Conservation (phyloP, 2,329 filamentous ascomycete genomes). For the Diaporthe sp. region DNA sequence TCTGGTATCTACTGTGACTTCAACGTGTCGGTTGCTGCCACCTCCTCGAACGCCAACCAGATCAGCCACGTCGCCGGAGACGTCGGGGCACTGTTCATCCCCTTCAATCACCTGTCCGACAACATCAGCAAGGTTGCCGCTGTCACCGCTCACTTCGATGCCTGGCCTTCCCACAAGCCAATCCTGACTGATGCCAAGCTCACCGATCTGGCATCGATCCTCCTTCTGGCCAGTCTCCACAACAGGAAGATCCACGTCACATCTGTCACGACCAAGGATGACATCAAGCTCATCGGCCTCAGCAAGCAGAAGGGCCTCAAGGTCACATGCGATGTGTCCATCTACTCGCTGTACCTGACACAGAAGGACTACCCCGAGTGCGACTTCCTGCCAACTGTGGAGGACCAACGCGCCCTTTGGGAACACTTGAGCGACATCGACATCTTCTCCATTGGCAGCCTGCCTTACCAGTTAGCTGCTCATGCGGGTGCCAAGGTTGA, state of each 20-base stretch:
- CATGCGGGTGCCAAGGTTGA: conserved; percentile 65
- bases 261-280: conserved; percentile 84
- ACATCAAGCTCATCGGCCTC: conserved; percentile 81
- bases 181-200: conserved; percentile 86
- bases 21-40: conserved; percentile 83
- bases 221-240: conserved; percentile 82
- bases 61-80: conserved; percentile 79
- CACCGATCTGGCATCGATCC: conserved; percentile 83
- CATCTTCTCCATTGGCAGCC: conserved; percentile 82
- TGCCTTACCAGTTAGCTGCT: conserved; percentile 81
- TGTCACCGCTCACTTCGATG: conserved; percentile 82
- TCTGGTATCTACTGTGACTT: conserved; percentile 79
- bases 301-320: conserved; percentile 86
- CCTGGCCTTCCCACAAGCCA: conserved; percentile 83
- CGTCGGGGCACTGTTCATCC: conserved; percentile 85
- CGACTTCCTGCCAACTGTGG: conserved; percentile 72
- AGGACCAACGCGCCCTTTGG: conserved; percentile 82
- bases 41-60: conserved; percentile 79
- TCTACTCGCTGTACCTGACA: conserved; percentile 82
- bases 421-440: conserved; percentile 80
- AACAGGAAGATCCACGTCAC: conserved; percentile 84
- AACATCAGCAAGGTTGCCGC: conserved; percentile 88
- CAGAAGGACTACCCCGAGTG: conserved; percentile 78
- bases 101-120: conserved; percentile 84
- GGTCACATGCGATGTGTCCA: conserved; percentile 85